Base-by-base conservation (phyloP, 345 rosid genomes). In the Raphanus sativus region DNA sequence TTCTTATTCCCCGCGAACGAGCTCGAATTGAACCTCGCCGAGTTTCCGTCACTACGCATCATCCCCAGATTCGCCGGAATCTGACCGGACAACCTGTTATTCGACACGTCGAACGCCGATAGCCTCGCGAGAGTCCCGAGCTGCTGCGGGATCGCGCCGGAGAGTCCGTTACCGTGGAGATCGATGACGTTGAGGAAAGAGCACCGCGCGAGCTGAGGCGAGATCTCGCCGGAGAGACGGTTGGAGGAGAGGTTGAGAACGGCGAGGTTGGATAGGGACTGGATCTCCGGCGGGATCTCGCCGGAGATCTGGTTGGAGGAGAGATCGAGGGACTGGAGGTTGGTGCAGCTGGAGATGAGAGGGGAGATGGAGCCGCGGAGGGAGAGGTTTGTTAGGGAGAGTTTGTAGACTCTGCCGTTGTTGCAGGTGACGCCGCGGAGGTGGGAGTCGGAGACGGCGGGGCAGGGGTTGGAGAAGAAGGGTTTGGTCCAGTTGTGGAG, bases 231-330 rank as follows among this genome's bases (percentile, higher is more conserved):
- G 21, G 84, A 84, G 40, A 94, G 87, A 8, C 75, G 80, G 69
- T 94, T 94, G n/a, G 97, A 86, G 4, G 97, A 92, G n/a, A 94
- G 92, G 66, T 94, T 94, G 33, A 94, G 87, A 6, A 94, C 93
- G 2, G 98, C 98, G 15, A 94, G 89, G 84, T 94, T 94, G 79
- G 87, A 92, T 29, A 94, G 63, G 58, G 76, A 81, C 55, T 90
- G 97, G 21, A 94, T 69, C 77, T 92, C 95, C 21, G 85, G 70
- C 0, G 98, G 98, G 69, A 94, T 88, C 33, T 86, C 74, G 4
- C 98, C 98, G 28, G 97, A 66, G 76, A 94, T 74, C 42, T 86
- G 75, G 81, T 94, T 94, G 7, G 97, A 88, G 10, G 97, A 92
- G 45, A 94, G 88, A 86, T 94, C 98, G n/a, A 94, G 86, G 0